Percentiles rank a stretch among this genome's conserved stretches.
These are phyloP conservation scores for Diplodia sapinea DNA, from an alignment of 2,329 filamentous ascomycete species.

Conservation along the genomic window DNA sequence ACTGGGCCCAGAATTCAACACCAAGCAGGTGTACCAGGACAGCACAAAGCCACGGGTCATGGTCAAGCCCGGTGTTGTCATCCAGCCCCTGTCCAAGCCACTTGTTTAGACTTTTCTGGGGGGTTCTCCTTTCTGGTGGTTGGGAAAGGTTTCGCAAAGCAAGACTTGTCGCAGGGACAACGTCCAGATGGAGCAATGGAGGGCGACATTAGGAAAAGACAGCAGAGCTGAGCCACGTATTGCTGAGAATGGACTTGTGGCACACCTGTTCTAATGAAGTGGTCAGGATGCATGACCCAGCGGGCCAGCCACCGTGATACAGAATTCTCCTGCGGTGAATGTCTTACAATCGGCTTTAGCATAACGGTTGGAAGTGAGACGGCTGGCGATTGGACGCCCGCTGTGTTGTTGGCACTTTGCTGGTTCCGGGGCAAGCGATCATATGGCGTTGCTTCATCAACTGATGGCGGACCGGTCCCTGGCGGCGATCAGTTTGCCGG, in stretches of 20 bases:
- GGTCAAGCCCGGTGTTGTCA: constrained; percentile 85
- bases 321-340: neutral
- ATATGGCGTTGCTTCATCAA: constrained; percentile 21
- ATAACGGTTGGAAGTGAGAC: constrained; percentile 1
- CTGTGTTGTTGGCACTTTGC: constrained; percentile 1
- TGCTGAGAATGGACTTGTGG: constrained; percentile 18
- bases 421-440: constrained; percentile 6
- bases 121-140: neutral
- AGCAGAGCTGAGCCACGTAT: constrained; percentile 9
- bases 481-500: constrained; percentile 17
- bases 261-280: constrained; percentile 5
- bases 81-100: constrained; percentile 86
- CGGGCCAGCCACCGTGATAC: constrained; percentile 24
- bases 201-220: constrained; percentile 12
- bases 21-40: constrained; percentile 93
- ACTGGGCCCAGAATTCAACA: constrained; percentile 92
- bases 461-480: constrained; percentile 15
- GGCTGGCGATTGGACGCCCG: neutral
- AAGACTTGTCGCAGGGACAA: constrained; percentile 28
- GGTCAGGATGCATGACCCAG: neutral
- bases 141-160: constrained; percentile 18
- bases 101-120: constrained; percentile 49
- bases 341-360: constrained; percentile 6
- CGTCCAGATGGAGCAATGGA: constrained; percentile 28
- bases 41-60: constrained; percentile 87